Conservation (phyloP, 2,329 filamentous ascomycete genomes). For the Aspergillus sp. region DNA sequence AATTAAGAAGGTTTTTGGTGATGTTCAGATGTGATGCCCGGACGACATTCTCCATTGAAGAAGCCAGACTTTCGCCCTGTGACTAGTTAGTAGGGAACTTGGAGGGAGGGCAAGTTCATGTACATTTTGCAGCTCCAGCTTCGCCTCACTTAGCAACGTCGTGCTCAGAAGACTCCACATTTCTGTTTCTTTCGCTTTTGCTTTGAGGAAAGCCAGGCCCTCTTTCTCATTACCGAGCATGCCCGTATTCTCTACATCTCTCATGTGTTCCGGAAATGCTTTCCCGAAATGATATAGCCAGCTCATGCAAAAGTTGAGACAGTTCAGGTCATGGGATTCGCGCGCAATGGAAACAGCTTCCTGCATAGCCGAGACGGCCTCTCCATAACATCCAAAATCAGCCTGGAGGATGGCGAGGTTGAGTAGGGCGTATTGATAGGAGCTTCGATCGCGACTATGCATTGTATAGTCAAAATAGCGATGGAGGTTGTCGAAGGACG, state of each 20-base stretch:
- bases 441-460: constrained; percentile 76
- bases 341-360: constrained; percentile 93
- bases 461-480: constrained; percentile 97
- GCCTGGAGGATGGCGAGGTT: constrained; percentile 92
- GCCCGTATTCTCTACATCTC: constrained; percentile 66
- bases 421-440: constrained; percentile 92
- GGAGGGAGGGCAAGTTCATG: constrained; percentile 33
- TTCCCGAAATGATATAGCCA: constrained; percentile 97
- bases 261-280: constrained; percentile 73
- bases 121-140: constrained; percentile 72
- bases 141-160: constrained; percentile 81
- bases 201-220: constrained; percentile 76
- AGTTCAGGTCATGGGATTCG: constrained; percentile 88
- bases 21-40: constrained; percentile 79
- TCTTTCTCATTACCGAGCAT: constrained; percentile 78
- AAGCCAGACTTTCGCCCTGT: constrained; percentile 57
- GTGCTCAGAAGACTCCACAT: constrained; percentile 85
- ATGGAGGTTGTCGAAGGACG: constrained; percentile 86
- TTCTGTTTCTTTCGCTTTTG: constrained; percentile 79
- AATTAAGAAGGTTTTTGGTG: constrained; percentile 69
- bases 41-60: constrained; percentile 73
- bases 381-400: constrained; percentile 87
- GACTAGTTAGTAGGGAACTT: constrained; percentile 16
- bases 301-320: constrained; percentile 90
- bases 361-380: constrained; percentile 90